These are phyloP conservation scores for Metarhizium humberi DNA, from an alignment of 2,329 filamentous ascomycete species.

Conservation along the genomic window DNA sequence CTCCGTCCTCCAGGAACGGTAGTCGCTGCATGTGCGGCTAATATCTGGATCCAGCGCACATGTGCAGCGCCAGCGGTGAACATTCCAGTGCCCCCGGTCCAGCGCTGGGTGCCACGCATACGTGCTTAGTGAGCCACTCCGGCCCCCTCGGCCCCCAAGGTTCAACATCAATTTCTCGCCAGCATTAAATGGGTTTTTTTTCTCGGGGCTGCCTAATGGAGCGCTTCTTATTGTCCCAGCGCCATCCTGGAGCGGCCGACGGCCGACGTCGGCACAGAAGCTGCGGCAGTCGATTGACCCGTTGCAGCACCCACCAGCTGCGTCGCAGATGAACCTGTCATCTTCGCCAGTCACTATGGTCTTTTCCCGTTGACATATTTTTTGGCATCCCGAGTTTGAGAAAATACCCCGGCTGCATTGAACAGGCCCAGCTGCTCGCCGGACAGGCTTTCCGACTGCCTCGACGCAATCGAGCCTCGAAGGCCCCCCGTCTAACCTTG, in stretches of 20 bases:
- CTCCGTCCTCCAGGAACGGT: too few relatives aligned
- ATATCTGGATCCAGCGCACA: too few relatives aligned
- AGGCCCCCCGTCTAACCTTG: background rate
- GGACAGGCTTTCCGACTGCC: background rate
- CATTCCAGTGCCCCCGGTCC: too few relatives aligned
- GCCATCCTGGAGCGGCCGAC: background rate
- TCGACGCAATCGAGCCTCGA: slow-evolving; percentile 2
- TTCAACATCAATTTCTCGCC: too few relatives aligned
- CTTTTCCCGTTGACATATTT: background rate
- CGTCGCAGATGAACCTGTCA: background rate
- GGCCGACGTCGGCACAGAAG: slow-evolving; percentile 6
- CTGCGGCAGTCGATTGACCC: background rate
- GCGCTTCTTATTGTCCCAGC: background rate
- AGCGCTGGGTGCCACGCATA: too few relatives aligned
- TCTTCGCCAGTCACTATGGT: too few relatives aligned
- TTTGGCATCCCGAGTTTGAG: background rate
- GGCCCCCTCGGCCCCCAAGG: too few relatives aligned
- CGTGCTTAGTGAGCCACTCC: too few relatives aligned
- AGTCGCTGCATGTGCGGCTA: too few relatives aligned
- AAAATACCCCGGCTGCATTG: background rate
- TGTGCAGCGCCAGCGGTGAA: too few relatives aligned
- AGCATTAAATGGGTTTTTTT: background rate
- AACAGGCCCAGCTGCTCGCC: background rate
- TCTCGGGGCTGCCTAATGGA: background rate
- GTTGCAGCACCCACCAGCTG: too few relatives aligned